Evolutionary conservation across 140 eudicot genomes (phyloP).

Genomic region (Stevia rebaudiana): DNA sequence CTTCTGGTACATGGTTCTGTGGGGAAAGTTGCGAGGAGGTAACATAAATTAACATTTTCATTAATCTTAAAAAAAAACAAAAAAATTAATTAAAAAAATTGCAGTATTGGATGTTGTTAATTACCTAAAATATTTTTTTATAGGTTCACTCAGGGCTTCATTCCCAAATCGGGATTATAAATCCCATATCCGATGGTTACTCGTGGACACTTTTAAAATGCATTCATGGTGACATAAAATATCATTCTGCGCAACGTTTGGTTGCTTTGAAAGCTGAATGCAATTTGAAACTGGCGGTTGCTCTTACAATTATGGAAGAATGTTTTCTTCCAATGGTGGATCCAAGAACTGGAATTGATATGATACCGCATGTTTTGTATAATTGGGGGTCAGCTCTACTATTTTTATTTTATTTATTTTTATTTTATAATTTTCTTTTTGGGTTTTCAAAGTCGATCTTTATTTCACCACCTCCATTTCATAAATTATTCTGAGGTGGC

Average conservation of each 20-base stretch:
- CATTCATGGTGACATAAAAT: constrained; percentile 82
- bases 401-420: constrained; percentile 1
- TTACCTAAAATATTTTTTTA: constrained; percentile 10
- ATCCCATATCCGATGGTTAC: constrained; percentile 57
- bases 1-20: constrained; percentile 69
- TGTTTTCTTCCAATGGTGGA: constrained; percentile 98
- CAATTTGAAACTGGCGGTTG: constrained; percentile 93
- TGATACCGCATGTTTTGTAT: constrained; percentile 94
- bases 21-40: constrained; percentile 77
- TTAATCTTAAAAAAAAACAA: constrained; percentile 2
- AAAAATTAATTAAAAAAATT: not conserved
- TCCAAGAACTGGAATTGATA: constrained; percentile 91
- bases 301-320: constrained; percentile 95
- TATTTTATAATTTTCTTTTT: not conserved
- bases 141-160: constrained; percentile 81
- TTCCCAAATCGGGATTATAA: constrained; percentile 61
- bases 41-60: constrained; percentile 8
- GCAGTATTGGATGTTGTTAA: constrained; percentile 1
- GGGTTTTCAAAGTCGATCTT: not conserved
- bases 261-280: constrained; percentile 91
- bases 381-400: constrained; percentile 83
- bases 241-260: constrained; percentile 58
- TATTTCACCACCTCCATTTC: constrained; percentile 9
- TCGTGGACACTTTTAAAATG: constrained; percentile 79
- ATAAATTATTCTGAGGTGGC: constrained; percentile 1